Evolutionary conservation across 306 rosid genomes (phyloP).

Genomic region (Cajanus cajan): DNA sequence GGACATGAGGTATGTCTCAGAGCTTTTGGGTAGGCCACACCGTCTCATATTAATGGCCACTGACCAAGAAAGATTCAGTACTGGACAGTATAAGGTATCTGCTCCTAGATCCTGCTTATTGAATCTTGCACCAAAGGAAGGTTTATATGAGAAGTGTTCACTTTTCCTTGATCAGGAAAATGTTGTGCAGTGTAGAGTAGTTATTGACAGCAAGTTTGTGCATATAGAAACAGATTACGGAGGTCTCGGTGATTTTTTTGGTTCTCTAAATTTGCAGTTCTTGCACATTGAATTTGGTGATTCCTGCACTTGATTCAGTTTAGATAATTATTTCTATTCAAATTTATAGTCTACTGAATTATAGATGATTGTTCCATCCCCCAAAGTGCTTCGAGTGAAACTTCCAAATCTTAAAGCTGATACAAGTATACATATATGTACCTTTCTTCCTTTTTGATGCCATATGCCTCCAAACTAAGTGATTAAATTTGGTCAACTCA

Average conservation of each 20-base stretch:
- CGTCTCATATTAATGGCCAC: constrained; percentile 62
- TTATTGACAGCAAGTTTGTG: constrained; percentile 58
- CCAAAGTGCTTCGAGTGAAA: not conserved
- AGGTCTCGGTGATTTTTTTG: constrained; percentile 37
- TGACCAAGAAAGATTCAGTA: constrained; percentile 43
- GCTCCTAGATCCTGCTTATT: constrained; percentile 65
- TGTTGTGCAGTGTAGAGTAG: constrained; percentile 59
- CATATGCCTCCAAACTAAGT: not conserved
- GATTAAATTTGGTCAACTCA: not conserved
- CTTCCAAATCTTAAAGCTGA: not conserved
- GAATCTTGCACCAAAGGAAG: constrained; percentile 90
- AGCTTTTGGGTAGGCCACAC: constrained; percentile 83
- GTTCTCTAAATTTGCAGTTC: constrained; percentile 45
- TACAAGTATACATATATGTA: not conserved
- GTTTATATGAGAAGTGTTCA: constrained; percentile 68
- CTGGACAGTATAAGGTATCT: constrained; percentile 49
- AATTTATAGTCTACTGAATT: constrained; percentile 14
- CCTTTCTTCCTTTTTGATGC: not conserved
- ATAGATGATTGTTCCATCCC: constrained; percentile 7
- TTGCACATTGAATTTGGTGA: constrained; percentile 75
- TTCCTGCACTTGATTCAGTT: constrained; percentile 46
- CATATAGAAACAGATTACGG: constrained; percentile 62
- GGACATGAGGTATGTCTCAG: constrained; percentile 75
- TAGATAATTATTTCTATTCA: constrained; percentile 20
- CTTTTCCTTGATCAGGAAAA: constrained; percentile 43